Conservation (phyloP, 2,329 filamentous ascomycete genomes). For the Neonectria ditissima region DNA sequence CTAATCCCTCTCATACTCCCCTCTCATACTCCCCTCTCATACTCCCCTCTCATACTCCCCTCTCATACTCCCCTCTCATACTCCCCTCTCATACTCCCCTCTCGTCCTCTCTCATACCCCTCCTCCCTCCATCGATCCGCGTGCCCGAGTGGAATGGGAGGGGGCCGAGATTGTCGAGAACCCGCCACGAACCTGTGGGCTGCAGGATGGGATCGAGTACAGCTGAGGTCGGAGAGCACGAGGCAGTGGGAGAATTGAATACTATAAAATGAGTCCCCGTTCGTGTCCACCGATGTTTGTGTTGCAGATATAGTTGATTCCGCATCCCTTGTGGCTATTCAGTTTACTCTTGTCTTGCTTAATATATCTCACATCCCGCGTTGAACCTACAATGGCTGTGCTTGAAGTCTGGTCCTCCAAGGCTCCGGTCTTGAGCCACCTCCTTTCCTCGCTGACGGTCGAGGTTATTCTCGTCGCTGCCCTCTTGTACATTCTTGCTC, state of each 20-base stretch:
- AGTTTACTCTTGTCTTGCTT: not conserved
- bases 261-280: constrained; percentile 26
- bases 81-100: not conserved
- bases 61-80: not conserved
- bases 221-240: constrained; percentile 20
- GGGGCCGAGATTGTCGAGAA: constrained; percentile 4
- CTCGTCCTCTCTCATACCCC: not conserved
- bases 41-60: not conserved
- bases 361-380: too few species aligned
- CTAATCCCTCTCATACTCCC: not conserved
- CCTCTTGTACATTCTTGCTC: constrained; percentile 24
- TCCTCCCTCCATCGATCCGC: constrained; percentile 14
- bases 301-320: constrained; percentile 14
- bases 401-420: constrained; percentile 14
- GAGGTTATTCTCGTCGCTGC: constrained; percentile 30
- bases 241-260: not conserved
- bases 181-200: constrained; percentile 7
- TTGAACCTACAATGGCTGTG: constrained; percentile 14
- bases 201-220: constrained; percentile 2
- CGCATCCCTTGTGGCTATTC: constrained; percentile 6
- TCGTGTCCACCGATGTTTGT: constrained; percentile 18
- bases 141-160: constrained; percentile 13
- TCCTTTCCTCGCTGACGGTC: constrained; percentile 19
- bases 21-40: not conserved
- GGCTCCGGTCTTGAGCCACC: constrained; percentile 9